Conservation (phyloP, 352 stramenopile genomes). For the Plasmopara halstedii region DNA sequence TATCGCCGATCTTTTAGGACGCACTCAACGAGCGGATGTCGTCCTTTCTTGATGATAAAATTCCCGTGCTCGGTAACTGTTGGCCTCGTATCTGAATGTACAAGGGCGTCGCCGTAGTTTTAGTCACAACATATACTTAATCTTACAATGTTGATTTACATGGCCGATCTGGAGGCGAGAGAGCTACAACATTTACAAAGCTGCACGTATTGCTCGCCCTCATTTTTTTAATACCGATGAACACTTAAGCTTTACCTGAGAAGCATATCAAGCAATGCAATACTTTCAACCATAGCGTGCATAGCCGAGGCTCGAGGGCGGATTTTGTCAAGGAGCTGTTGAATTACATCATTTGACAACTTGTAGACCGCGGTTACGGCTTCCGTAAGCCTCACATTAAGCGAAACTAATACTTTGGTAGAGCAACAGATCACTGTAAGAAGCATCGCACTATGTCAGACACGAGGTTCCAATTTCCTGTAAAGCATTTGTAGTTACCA, state of each 20-base stretch:
- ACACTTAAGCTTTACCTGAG: conserved; percentile 41
- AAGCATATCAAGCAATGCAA: conserved; percentile 90
- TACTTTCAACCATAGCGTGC: conserved; percentile 83
- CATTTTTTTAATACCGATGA: background rate
- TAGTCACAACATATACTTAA: too few relatives aligned
- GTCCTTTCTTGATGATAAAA: conserved; percentile 72
- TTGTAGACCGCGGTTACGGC: conserved; percentile 81
- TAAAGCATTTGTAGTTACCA: conserved; percentile 20
- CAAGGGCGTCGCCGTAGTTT: too few relatives aligned
- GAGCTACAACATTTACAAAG: conserved; percentile 83
- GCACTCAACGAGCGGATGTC: conserved; percentile 71
- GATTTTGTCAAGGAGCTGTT: conserved; percentile 77
- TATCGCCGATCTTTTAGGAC: conserved; percentile 63
- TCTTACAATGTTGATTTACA: conserved; percentile 39
- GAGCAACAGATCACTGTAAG: conserved; percentile 73
- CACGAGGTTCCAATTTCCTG: background rate
- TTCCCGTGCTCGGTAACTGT: conserved; percentile 57
- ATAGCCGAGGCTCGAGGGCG: conserved; percentile 58
- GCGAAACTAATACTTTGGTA: conserved; percentile 77
- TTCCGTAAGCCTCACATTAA: conserved; percentile 80
- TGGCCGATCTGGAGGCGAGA: conserved; percentile 63
- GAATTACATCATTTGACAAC: conserved; percentile 81
- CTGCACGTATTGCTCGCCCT: conserved; percentile 19
- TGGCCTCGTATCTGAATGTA: conserved; percentile 52
- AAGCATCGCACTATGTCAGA: conserved; percentile 10